Base-by-base conservation (phyloP, 441 rosid genomes). In the Gossypium davidsonii region DNA sequence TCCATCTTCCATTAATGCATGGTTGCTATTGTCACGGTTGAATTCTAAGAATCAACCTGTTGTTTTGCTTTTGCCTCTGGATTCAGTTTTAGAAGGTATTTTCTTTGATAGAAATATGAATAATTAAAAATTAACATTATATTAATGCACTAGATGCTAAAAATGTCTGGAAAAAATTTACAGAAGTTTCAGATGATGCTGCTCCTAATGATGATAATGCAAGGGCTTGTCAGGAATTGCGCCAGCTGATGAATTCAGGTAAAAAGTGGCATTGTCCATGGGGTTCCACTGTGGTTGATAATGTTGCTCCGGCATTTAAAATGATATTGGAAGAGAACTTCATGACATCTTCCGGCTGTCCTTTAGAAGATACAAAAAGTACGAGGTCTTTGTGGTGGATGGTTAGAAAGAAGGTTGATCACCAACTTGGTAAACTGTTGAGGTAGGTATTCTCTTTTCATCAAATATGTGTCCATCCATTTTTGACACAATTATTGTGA, bases 211-310 rank as follows among this genome's bases (percentile, higher is more conserved):
- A 83, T 72, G 85, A 83, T 75, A 80, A 74, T 70, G 83, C 74
- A 68, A 84, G 57, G 53, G 76, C 77, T 72, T 73, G 76, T 70
- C 80, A 51, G 68, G 75, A 81, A 71, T 70, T 76, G 49, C 51
- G 53, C 49, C 85, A 81, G 70, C 73, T 66, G 70, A 76, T 82
- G 75, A 78, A 73, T 28, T 63, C 60, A 68, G 88, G 63, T 59
- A 84, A 81, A 73, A 83, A 77, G 26, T 93, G 99, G 98, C 86
- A 77, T 72, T 95, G 99, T 76, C 97, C 99, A 21, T 90, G 97
- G 98, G 91, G 90, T 82, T 78, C 82, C 63, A 71, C 89, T 7
- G 79, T 86, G 60, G 81, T 90, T 62, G 94, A 96, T 87, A 87
- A 85, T 74, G 88, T 89, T 31, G 93, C 89, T 73, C 99, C 99